A percentile compares a stretch with the other conserved stretches of the same genome.
These are phyloP conservation scores for Datisca glomerata DNA, from an alignment of 306 rosid species.

Conservation along the genomic window DNA sequence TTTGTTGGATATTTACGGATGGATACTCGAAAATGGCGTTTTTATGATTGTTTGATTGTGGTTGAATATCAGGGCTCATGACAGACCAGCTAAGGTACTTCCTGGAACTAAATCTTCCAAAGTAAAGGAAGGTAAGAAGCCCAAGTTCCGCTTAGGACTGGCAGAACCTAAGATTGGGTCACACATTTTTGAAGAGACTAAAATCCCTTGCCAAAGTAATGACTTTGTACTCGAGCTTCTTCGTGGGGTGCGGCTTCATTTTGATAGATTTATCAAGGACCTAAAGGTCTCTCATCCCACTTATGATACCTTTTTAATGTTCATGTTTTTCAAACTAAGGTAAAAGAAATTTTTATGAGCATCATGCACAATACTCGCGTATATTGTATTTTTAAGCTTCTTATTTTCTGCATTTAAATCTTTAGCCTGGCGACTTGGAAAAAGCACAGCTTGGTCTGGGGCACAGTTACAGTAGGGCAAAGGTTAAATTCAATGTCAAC, in stretches of 20 bases:
- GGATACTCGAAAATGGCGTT: no score
- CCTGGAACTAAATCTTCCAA: slow-evolving; percentile 65
- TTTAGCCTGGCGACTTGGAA: slow-evolving; percentile 65
- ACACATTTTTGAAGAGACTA: slow-evolving; percentile 47
- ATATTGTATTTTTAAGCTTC: no score
- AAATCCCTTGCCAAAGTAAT: slow-evolving; percentile 71
- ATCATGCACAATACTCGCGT: neutral
- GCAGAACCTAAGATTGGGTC: slow-evolving; percentile 76
- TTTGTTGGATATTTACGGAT: no score
- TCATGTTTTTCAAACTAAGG: neutral
- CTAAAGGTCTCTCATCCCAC: slow-evolving; percentile 37
- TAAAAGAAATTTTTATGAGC: neutral
- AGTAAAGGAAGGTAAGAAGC: slow-evolving; percentile 67
- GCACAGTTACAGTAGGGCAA: slow-evolving; percentile 86
- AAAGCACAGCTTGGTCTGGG: slow-evolving; percentile 84
- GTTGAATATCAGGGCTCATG: slow-evolving; percentile 41
- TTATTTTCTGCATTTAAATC: neutral
- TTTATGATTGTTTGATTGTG: no score
- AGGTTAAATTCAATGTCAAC: slow-evolving; percentile 85
- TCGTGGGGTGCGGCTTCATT: slow-evolving; percentile 68
- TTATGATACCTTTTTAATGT: neutral
- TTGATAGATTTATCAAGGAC: slow-evolving; percentile 43
- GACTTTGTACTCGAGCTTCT: slow-evolving; percentile 61
- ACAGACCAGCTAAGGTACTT: slow-evolving; percentile 66
- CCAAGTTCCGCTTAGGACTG: slow-evolving; percentile 65